phyloP scores from a whole-genome alignment of 2,329 filamentous ascomycete genomes.

The Cordyceps fumosorosea region DNA sequence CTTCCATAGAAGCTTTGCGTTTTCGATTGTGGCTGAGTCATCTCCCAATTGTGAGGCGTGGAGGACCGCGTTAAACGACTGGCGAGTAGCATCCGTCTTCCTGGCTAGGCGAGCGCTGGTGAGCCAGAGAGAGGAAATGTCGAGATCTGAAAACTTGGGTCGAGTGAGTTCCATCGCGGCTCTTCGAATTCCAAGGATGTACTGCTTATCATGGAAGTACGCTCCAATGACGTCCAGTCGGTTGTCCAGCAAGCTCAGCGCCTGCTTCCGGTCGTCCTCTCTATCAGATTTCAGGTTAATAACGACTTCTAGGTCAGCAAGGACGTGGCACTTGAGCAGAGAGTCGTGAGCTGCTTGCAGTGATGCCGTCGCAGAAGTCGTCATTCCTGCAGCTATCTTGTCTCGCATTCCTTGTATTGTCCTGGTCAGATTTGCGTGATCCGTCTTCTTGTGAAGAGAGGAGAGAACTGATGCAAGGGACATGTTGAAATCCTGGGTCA shows the following conservation, averaged over 20 bases:
- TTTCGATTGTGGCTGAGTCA: slow-evolving; percentile 84
- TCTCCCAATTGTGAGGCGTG: slow-evolving; percentile 81
- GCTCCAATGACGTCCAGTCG: slow-evolving; percentile 86
- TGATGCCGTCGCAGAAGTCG: slow-evolving; percentile 69
- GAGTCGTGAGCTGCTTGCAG: slow-evolving; percentile 77
- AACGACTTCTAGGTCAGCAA: slow-evolving; percentile 81
- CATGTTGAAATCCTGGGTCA: slow-evolving; percentile 66
- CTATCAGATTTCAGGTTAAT: slow-evolving; percentile 41
- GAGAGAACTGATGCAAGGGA: slow-evolving; percentile 57
- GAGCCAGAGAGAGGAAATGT: slow-evolving; percentile 81
- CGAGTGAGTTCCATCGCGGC: slow-evolving; percentile 77
- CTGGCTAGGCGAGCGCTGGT: slow-evolving; percentile 78
- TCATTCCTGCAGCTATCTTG: slow-evolving; percentile 66
- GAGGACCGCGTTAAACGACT: slow-evolving; percentile 89
- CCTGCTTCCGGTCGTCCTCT: slow-evolving; percentile 30
- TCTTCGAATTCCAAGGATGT: slow-evolving; percentile 76
- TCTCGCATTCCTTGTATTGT: slow-evolving; percentile 60
- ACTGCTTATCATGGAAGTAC: slow-evolving; percentile 89
- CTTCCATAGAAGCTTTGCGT: slow-evolving; percentile 87
- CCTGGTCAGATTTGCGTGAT: slow-evolving; percentile 46
- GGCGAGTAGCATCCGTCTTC: slow-evolving; percentile 75
- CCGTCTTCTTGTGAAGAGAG: slow-evolving; percentile 51
- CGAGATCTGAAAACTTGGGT: slow-evolving; percentile 57
- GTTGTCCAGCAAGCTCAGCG: slow-evolving; percentile 47
- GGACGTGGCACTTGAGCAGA: slow-evolving; percentile 78